A percentile compares a stretch with the other conserved stretches of the same genome.
Conservation (phyloP, 257 asterid species). For the Echites panduratus region DNA sequence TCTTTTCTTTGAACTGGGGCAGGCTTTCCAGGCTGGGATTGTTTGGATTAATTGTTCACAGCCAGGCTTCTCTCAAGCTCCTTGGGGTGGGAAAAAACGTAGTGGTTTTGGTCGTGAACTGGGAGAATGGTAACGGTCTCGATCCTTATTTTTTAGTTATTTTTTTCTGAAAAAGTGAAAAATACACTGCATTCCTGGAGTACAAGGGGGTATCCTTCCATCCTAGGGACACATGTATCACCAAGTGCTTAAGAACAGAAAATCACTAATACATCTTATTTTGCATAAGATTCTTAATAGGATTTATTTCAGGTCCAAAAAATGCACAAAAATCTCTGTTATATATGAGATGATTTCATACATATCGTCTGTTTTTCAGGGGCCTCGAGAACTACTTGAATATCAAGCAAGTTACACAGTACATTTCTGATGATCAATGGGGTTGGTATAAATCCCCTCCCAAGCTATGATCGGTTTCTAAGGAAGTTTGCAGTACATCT, state of each 20-base stretch:
- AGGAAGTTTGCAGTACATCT: not conserved
- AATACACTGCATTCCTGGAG: too few species aligned
- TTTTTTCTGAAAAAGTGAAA: too few species aligned
- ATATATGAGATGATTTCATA: too few species aligned
- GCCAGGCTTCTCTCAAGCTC: conserved; percentile 90
- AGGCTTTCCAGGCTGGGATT: conserved; percentile 84
- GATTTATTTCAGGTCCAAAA: too few species aligned
- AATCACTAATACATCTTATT: too few species aligned
- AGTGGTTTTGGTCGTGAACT: conserved; percentile 99
- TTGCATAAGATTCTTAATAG: too few species aligned
- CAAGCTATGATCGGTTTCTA: conserved; percentile 35
- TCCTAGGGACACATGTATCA: too few species aligned
- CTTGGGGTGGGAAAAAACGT: conserved; percentile 97
- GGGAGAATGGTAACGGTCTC: conserved; percentile 67
- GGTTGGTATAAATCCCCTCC: conserved; percentile 86
- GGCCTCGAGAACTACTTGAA: conserved; percentile 81
- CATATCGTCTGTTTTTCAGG: conserved; percentile 53
- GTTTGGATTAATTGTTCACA: conserved; percentile 96
- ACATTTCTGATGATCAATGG: conserved; percentile 60
- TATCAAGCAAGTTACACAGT: conserved; percentile 79
- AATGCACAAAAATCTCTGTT: too few species aligned
- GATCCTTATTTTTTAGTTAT: too few species aligned
- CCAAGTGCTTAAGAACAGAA: too few species aligned
- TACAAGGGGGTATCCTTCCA: too few species aligned
- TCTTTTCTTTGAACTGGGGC: conserved; percentile 12